Conservation (phyloP, 2,329 filamentous ascomycete species). For the Thermoascus crustaceus region DNA sequence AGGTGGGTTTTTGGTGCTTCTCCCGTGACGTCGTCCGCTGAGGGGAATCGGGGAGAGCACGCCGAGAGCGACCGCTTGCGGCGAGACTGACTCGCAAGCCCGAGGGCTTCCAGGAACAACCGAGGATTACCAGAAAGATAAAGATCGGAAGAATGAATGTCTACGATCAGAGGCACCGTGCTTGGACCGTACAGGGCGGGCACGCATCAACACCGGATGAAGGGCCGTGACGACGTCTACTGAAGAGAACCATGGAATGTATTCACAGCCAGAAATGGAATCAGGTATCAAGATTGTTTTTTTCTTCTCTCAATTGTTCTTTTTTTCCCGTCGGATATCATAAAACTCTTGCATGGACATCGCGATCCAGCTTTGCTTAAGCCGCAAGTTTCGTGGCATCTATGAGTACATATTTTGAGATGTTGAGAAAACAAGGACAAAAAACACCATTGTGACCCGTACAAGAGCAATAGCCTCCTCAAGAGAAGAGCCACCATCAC, state of each 20-base stretch:
- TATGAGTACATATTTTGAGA: constrained; percentile 20
- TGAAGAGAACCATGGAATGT: too few species aligned
- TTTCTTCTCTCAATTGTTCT: not conserved
- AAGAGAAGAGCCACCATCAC: constrained; percentile 3
- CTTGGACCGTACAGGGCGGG: too few species aligned
- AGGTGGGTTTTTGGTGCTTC: constrained; percentile 8
- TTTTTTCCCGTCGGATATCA: constrained; percentile 4
- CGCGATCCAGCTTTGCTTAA: not conserved
- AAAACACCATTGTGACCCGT: not conserved
- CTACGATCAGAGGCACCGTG: too few species aligned
- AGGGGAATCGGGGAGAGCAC: not conserved
- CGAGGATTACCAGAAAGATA: too few species aligned
- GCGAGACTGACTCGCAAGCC: constrained; percentile 9
- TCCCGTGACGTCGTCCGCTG: constrained; percentile 26
- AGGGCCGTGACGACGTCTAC: too few species aligned
- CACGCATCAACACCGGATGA: too few species aligned
- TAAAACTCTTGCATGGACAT: not conserved
- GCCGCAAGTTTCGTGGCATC: constrained; percentile 12
- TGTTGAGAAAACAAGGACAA: too few species aligned
- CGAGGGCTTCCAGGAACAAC: not conserved
- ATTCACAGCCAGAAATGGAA: not conserved
- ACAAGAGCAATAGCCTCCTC: not conserved
- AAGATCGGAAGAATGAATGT: too few species aligned
- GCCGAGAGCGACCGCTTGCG: constrained; percentile 12
- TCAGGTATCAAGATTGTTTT: not conserved